Percentiles rank a stretch among this genome's conserved stretches.
These are phyloP conservation scores for Ajuga chamaepitys DNA, from an alignment of 257 asterid species.

Conservation along the genomic window DNA sequence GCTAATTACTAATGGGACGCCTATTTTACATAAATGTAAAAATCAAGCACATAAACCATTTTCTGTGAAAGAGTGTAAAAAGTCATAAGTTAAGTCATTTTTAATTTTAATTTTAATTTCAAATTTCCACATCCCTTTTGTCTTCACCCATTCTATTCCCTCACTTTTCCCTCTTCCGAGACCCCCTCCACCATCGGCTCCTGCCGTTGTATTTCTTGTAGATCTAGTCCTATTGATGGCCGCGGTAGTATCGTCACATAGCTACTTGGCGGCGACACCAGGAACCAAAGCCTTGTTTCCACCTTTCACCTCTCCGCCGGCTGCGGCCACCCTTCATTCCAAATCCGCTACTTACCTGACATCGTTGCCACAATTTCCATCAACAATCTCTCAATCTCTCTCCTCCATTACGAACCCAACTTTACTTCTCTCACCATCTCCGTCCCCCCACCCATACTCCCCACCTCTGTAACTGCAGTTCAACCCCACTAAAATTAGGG, in stretches of 20 bases:
- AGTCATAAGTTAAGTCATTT: not conserved
- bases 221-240: conserved; percentile 12
- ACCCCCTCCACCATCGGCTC: conserved; percentile 14
- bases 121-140: conserved; percentile 19
- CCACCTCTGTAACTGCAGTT: conserved; percentile 35
- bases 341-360: conserved; percentile 42
- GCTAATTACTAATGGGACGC: too few species aligned
- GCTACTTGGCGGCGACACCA: conserved; percentile 28
- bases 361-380: conserved; percentile 53
- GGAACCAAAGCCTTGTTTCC: conserved; percentile 33
- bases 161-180: conserved; percentile 26
- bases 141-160: conserved; percentile 45
- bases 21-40: not conserved
- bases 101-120: not conserved
- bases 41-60: conserved; percentile 13
- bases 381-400: conserved; percentile 41
- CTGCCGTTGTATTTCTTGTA: conserved; percentile 19
- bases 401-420: conserved; percentile 51
- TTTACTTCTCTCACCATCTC: conserved; percentile 56
- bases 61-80: conserved; percentile 1
- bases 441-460: conserved; percentile 18
- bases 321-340: conserved; percentile 96
- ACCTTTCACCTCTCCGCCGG: conserved; percentile 68
- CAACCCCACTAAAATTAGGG: conserved; percentile 40
- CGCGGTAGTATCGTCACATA: conserved; percentile 16